Evolutionary conservation across 495 filamentous ascomycete genomes (phyloP).

Genomic region (Paragyromitra xinjiangensis): DNA sequence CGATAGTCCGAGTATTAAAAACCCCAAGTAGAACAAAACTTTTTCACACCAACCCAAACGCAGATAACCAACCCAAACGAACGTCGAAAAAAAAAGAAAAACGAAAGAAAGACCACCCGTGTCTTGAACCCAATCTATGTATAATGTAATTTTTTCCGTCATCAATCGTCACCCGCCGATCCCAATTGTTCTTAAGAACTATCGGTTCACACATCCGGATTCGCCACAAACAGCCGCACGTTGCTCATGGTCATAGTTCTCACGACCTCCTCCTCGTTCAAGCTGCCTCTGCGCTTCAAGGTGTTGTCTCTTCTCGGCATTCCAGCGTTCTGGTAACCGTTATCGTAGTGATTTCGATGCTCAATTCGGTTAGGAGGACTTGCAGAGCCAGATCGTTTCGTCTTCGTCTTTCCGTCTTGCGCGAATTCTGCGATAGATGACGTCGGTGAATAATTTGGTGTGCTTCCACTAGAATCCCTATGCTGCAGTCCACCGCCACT

Average conservation of each 20-base stretch:
- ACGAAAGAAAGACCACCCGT: slow-evolving; percentile 37
- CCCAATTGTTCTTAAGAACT: neutral
- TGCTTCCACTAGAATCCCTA: slow-evolving; percentile 49
- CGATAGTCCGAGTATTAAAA: slow-evolving; percentile 50
- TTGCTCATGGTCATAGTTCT: slow-evolving; percentile 79
- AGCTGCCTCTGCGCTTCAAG: slow-evolving; percentile 79
- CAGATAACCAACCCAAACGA: slow-evolving; percentile 50
- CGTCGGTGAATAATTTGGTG: slow-evolving; percentile 47
- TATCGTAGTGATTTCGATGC: slow-evolving; percentile 60
- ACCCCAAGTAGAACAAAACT: slow-evolving; percentile 33
- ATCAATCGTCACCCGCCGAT: slow-evolving; percentile 39
- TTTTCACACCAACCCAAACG: slow-evolving; percentile 34
- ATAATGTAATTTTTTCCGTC: slow-evolving; percentile 18
- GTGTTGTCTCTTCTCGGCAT: slow-evolving; percentile 65
- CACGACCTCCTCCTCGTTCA: slow-evolving; percentile 79
- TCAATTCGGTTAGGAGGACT: slow-evolving; percentile 61
- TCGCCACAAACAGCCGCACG: slow-evolving; percentile 89
- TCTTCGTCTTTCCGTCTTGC: slow-evolving; percentile 22
- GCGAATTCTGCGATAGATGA: slow-evolving; percentile 48
- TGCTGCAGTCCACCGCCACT: slow-evolving; percentile 40
- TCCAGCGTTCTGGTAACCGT: slow-evolving; percentile 60
- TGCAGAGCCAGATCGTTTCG: slow-evolving; percentile 61
- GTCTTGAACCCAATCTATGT: slow-evolving; percentile 44
- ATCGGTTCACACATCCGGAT: slow-evolving; percentile 71
- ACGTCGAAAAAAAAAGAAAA: slow-evolving; percentile 26